Evolutionary conservation across 2,329 filamentous ascomycete species (phyloP).

Genomic region (Juglanconis oblonga): DNA sequence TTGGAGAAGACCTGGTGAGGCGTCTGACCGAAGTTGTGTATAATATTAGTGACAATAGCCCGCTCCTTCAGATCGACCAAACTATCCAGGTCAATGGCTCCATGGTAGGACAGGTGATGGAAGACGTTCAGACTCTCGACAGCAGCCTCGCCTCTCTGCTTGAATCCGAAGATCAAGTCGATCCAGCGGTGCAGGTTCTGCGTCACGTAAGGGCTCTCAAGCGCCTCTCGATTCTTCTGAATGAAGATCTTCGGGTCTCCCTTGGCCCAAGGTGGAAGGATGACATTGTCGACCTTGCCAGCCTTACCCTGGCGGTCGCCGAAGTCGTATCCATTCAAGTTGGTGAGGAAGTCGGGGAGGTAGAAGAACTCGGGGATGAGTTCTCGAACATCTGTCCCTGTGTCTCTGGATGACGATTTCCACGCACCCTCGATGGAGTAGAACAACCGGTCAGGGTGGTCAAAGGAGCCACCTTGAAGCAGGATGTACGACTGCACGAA

Average conservation of each 20-base stretch:
- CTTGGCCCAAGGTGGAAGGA: conserved; percentile 94
- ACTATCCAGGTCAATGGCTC: conserved; percentile 85
- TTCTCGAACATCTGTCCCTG: conserved; percentile 92
- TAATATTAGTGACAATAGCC: conserved; percentile 87
- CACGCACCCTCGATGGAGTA: conserved; percentile 90
- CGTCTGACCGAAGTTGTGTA: conserved; percentile 98
- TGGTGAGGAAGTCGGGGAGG: conserved; percentile 89
- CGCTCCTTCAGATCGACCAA: conserved; percentile 87
- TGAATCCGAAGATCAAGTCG: conserved; percentile 89
- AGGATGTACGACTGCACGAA: conserved; percentile 95
- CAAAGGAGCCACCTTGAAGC: conserved; percentile 92
- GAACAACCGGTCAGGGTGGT: conserved; percentile 93
- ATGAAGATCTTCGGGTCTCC: conserved; percentile 95
- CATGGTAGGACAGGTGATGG: conserved; percentile 91
- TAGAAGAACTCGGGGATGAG: conserved; percentile 98
- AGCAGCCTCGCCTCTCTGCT: conserved; percentile 90
- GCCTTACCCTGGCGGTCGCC: conserved; percentile 79
- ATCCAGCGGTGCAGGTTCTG: conserved; percentile 92
- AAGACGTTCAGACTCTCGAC: conserved; percentile 93
- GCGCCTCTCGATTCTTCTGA: conserved; percentile 87
- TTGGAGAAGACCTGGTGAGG: conserved; percentile 90
- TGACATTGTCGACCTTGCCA: conserved; percentile 78
- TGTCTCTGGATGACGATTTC: conserved; percentile 83
- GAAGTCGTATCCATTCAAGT: conserved; percentile 92
- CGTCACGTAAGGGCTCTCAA: conserved; percentile 91